Evolutionary conservation across 345 rosid species (phyloP).

Genomic region (Pistacia vera): DNA sequence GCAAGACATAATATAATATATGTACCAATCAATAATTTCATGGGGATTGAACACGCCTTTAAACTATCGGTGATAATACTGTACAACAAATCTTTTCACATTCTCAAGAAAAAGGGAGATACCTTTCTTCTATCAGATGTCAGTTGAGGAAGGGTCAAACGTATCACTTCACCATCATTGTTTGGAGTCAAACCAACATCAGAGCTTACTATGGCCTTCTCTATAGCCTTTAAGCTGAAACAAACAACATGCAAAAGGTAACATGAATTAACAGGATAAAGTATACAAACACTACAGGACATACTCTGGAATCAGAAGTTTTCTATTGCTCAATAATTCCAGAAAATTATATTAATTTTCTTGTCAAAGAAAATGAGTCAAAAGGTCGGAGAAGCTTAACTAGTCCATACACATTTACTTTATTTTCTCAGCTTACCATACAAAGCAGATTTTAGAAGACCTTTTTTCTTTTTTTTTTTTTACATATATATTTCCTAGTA

Average conservation of each 20-base stretch:
- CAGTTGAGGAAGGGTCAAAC: conserved; percentile 81
- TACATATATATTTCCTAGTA: background rate
- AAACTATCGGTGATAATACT: background rate
- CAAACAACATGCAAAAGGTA: conserved; percentile 13
- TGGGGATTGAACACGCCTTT: background rate
- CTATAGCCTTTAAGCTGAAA: conserved; percentile 81
- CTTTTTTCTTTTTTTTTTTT: background rate
- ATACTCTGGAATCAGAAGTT: background rate
- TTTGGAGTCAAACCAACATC: conserved; percentile 89
- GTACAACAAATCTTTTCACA: background rate
- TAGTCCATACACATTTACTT: background rate
- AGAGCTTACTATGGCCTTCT: conserved; percentile 90
- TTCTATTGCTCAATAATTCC: background rate
- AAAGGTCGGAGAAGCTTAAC: background rate
- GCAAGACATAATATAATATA: background rate
- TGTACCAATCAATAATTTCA: background rate
- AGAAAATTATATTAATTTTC: background rate
- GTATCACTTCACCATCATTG: conserved; percentile 91
- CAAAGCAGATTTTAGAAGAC: background rate
- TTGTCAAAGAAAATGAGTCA: background rate
- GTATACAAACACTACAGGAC: conserved; percentile 6
- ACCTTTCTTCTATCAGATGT: conserved; percentile 97
- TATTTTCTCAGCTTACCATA: background rate
- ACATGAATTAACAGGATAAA: background rate
- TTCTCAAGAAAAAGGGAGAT: conserved; percentile 21